Percentiles rank a stretch among this genome's conserved stretches.
These are phyloP conservation scores for Clavispora asparagi DNA, from an alignment of 805 yeast species.

Conservation along the genomic window DNA sequence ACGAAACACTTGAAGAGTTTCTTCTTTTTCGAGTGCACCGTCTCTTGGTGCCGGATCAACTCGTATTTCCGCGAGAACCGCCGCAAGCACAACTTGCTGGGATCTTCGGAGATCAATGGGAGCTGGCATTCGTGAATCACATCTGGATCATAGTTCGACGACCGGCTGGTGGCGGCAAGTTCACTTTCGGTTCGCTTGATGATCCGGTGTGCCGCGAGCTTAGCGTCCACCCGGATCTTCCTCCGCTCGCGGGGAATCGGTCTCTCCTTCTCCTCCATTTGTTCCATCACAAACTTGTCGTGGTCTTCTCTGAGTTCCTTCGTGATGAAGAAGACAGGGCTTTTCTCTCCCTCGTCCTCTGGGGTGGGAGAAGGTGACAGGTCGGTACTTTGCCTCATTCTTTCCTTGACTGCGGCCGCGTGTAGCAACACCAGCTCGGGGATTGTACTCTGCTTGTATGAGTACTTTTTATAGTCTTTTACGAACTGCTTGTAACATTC, in stretches of 20 bases:
- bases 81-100: slow-evolving; percentile 35
- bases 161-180: slow-evolving; percentile 21
- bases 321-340: slow-evolving; percentile 10
- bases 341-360: slow-evolving; percentile 2
- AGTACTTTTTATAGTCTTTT: slow-evolving; percentile 26
- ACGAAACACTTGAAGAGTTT: slow-evolving; percentile 80
- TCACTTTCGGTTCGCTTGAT: slow-evolving; percentile 20
- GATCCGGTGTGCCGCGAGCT: slow-evolving; percentile 24
- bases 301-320: slow-evolving; percentile 18
- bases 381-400: slow-evolving; percentile 4
- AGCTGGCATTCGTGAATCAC: slow-evolving; percentile 43
- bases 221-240: slow-evolving; percentile 19
- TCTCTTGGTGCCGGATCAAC: slow-evolving; percentile 90
- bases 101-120: slow-evolving; percentile 37
- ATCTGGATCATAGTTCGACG: slow-evolving; percentile 43
- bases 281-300: slow-evolving; percentile 18
- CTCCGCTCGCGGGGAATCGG: slow-evolving; percentile 4
- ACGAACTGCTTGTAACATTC: slow-evolving; percentile 36
- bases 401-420: slow-evolving; percentile 6
- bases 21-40: slow-evolving; percentile 87
- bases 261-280: slow-evolving; percentile 12
- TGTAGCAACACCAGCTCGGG: background rate
- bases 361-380: slow-evolving; percentile 1
- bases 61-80: slow-evolving; percentile 69
- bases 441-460: slow-evolving; percentile 15